Conservation (phyloP, 1,284 basidiomycete species). For the Trichosporon sp. region DNA sequence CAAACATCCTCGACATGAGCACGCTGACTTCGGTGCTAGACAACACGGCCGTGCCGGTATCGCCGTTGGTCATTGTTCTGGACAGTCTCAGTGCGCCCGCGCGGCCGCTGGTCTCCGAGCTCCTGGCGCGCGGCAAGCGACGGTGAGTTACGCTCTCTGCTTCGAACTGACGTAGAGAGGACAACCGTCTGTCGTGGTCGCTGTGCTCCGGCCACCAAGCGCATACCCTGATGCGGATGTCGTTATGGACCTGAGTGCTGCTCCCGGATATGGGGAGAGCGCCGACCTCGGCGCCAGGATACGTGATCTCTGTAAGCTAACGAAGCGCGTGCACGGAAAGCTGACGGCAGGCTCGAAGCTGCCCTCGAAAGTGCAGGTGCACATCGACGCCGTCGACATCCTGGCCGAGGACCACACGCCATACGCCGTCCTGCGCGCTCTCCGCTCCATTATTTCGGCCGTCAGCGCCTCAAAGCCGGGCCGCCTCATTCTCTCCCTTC, state of each 20-base stretch:
- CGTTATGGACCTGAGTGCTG: neutral
- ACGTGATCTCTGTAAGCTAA: slow-evolving; percentile 35
- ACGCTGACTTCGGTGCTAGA: slow-evolving; percentile 41
- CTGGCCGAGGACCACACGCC: slow-evolving; percentile 47
- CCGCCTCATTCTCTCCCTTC: slow-evolving; percentile 68
- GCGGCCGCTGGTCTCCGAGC: slow-evolving; percentile 21
- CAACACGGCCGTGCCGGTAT: slow-evolving; percentile 42
- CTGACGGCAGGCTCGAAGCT: slow-evolving; percentile 33
- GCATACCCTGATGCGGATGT: slow-evolving; percentile 1
- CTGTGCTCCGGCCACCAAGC: slow-evolving; percentile 34
- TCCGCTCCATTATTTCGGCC: slow-evolving; percentile 38
- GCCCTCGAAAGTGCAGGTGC: slow-evolving; percentile 39
- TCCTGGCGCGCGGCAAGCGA: slow-evolving; percentile 16
- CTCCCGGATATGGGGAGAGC: slow-evolving; percentile 22
- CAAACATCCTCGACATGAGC: slow-evolving; percentile 17
- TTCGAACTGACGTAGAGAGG: slow-evolving; percentile 22
- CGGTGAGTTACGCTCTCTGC: slow-evolving; percentile 11
- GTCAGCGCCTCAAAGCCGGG: slow-evolving; percentile 11
- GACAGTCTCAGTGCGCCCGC: slow-evolving; percentile 24
- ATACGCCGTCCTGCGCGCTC: slow-evolving; percentile 33
- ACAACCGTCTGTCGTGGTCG: slow-evolving; percentile 31
- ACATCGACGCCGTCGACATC: slow-evolving; percentile 50
- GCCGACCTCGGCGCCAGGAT: slow-evolving; percentile 28
- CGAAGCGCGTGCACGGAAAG: neutral
- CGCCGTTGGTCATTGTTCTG: slow-evolving; percentile 39